phyloP scores from a whole-genome alignment of 2,329 filamentous ascomycete species.

The Cryphonectria nitschkei region DNA sequence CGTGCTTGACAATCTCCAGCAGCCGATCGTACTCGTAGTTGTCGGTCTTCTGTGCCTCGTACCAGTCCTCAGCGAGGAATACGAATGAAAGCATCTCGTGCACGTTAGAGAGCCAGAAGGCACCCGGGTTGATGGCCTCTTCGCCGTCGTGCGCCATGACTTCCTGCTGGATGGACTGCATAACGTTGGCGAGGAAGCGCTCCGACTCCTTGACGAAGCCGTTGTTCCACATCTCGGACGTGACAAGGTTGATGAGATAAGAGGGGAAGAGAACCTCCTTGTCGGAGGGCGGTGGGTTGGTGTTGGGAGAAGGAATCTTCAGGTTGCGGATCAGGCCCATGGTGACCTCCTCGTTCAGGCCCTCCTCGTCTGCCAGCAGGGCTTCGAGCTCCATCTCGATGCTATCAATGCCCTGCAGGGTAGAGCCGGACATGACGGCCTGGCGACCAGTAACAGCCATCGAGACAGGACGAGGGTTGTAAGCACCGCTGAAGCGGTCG shows the following conservation, averaged over 20 bases:
- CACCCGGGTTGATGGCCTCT: constrained; percentile 93
- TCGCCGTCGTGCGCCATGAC: constrained; percentile 99
- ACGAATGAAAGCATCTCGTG: constrained; percentile 99
- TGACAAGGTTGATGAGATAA: constrained; percentile 98
- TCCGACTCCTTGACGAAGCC: constrained; percentile 99
- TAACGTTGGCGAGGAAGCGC: constrained; percentile 97
- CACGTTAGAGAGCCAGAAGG: constrained; percentile 99
- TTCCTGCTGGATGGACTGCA: constrained; percentile 99
- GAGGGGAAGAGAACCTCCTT: constrained; percentile 99
- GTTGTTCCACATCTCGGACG: constrained; percentile 99
- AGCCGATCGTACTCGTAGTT: constrained; percentile 99
- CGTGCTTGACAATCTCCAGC: constrained; percentile 98
- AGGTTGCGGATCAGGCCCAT: constrained; percentile 95
- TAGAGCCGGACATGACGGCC: constrained; percentile 69
- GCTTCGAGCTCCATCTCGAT: constrained; percentile 95
- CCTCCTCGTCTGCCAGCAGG: constrained; percentile 91
- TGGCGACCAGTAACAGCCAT: constrained; percentile 84
- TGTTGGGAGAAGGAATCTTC: constrained; percentile 89
- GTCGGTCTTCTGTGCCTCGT: constrained; percentile 98
- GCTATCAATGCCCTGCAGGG: constrained; percentile 83
- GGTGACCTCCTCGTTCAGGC: constrained; percentile 94
- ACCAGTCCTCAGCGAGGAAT: constrained; percentile 99
- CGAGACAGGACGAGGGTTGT: constrained; percentile 92
- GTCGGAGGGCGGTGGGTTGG: constrained; percentile 88
- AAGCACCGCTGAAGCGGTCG: constrained; percentile 89